A percentile compares a stretch with the other conserved stretches of the same genome.
These are phyloP conservation scores for Heterobasidion occidentale DNA, from an alignment of 1,284 basidiomycete species.

Conservation along the genomic window DNA sequence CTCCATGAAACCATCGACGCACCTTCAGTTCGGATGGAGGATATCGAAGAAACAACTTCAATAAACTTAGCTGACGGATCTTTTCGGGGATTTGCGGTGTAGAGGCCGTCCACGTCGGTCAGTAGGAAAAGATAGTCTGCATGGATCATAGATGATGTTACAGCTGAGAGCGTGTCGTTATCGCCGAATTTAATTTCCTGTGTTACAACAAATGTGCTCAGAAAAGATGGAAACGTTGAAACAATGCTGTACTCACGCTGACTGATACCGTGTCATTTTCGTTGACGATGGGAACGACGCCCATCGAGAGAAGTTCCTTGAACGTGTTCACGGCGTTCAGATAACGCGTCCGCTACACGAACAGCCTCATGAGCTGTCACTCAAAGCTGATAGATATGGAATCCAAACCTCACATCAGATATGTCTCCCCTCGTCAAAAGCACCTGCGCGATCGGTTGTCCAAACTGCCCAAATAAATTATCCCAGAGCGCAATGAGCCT, in stretches of 20 bases:
- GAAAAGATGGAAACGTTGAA: neutral
- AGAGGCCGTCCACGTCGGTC: constrained; percentile 95
- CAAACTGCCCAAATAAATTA: constrained; percentile 88
- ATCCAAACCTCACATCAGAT: constrained; percentile 69
- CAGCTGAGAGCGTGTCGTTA: constrained; percentile 96
- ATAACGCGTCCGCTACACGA: constrained; percentile 76
- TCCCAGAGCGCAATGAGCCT: constrained; percentile 96
- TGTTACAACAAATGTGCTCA: neutral
- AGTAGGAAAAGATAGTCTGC: constrained; percentile 96
- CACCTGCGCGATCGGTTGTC: constrained; percentile 94
- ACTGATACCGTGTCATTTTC: constrained; percentile 97
- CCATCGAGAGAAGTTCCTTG: constrained; percentile 81
- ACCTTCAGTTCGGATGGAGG: constrained; percentile 80
- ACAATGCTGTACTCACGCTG: constrained; percentile 53
- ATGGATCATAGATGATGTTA: constrained; percentile 94
- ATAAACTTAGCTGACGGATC: constrained; percentile 81
- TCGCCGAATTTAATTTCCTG: constrained; percentile 99
- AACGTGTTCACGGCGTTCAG: constrained; percentile 93
- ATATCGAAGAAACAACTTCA: constrained; percentile 77
- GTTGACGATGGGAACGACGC: constrained; percentile 91
- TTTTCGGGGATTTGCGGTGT: constrained; percentile 91
- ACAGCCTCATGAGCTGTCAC: neutral
- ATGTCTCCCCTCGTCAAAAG: constrained; percentile 93
- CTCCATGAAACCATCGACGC: constrained; percentile 8
- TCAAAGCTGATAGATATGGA: neutral